Base-by-base conservation (phyloP, 1,284 basidiomycete genomes). In the Ceratobasidium sp. region DNA sequence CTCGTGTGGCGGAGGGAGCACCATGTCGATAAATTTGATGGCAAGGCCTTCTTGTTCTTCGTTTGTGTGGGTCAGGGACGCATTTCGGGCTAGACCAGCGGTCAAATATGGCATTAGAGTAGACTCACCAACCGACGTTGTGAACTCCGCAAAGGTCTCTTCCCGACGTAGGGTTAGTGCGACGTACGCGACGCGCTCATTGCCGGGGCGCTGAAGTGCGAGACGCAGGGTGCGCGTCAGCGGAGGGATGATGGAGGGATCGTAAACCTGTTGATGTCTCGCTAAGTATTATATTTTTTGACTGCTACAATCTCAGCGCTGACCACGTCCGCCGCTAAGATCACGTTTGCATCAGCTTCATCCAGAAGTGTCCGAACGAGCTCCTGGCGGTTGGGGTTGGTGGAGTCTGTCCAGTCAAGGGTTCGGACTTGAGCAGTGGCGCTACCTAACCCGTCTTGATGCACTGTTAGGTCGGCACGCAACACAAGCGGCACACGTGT, bases 271-370 rank as follows among this genome's bases (percentile, higher is more conserved):
- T 21, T 7, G 38, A n/a, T 30, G 16, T 54, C 26, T 30, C 50
- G 28, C 14, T 54, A 30, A 30, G 23, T 54, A 21, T 6, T 1
- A 30, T 28, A 5, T 16, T 30, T 23, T 21, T 28, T 54, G 23
- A 54, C 50, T 16, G 50, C 30, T 54, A 13, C 26, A 54, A 8
- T 21, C 16, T 32, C n/a, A 23, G n/a, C 43, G 73, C 82, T 52
- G 64, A 91, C 91, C 54, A 93, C 82, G 78, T 93, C 91, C 44
- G 91, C 89, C 14, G 91, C 91, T 1, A 93, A 76, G 32, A 93
- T 82, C 0, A 92, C 70, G 54, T 91, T 87, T 2, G 85, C 82
- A 26, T 83, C 77, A 2, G 85, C 80, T 38, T 84, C 82, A 6
- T 83, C 77, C 1, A 91, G 77, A 2, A 85, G 75, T 1, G 77